Evolutionary conservation across 2,329 filamentous ascomycete genomes (phyloP).

Genomic region (Penicillium oxalicum): DNA sequence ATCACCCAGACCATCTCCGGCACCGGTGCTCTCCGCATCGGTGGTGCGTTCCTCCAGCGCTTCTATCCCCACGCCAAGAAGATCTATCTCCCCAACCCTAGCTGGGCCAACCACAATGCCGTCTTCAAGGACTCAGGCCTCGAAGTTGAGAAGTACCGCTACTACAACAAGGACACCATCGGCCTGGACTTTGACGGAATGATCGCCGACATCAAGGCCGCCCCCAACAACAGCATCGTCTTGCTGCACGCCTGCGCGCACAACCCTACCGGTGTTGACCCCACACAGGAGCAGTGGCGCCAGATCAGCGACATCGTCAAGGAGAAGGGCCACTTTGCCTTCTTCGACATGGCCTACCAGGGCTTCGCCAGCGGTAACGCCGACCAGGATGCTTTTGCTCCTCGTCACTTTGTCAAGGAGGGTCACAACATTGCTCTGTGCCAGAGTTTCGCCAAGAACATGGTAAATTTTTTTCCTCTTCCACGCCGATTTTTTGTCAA

Average conservation of each 20-base stretch:
- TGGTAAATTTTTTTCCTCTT: slow-evolving; percentile 52
- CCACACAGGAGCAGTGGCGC: slow-evolving; percentile 84
- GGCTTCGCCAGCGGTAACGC: slow-evolving; percentile 92
- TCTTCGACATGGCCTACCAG: slow-evolving; percentile 99
- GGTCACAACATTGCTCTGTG: slow-evolving; percentile 82
- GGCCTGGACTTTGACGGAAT: slow-evolving; percentile 95
- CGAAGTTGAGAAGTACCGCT: slow-evolving; percentile 89
- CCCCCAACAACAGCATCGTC: slow-evolving; percentile 80
- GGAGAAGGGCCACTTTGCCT: slow-evolving; percentile 79
- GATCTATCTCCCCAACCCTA: slow-evolving; percentile 93
- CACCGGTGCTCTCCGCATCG: slow-evolving; percentile 91
- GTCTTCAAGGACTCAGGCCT: slow-evolving; percentile 93
- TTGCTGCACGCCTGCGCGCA: slow-evolving; percentile 95
- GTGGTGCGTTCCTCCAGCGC: slow-evolving; percentile 83
- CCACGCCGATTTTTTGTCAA: too few species aligned
- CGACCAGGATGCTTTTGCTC: slow-evolving; percentile 85
- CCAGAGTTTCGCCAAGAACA: slow-evolving; percentile 99
- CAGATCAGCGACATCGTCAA: slow-evolving; percentile 84
- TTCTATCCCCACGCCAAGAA: slow-evolving; percentile 89
- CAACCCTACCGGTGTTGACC: slow-evolving; percentile 96
- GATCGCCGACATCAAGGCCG: slow-evolving; percentile 80
- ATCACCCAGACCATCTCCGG: slow-evolving; percentile 98
- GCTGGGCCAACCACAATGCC: slow-evolving; percentile 97
- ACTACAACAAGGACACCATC: slow-evolving; percentile 99
- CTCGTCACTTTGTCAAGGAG: slow-evolving; percentile 87